phyloP scores from a whole-genome alignment of 1,284 basidiomycete genomes.

The Boletus mariae region DNA sequence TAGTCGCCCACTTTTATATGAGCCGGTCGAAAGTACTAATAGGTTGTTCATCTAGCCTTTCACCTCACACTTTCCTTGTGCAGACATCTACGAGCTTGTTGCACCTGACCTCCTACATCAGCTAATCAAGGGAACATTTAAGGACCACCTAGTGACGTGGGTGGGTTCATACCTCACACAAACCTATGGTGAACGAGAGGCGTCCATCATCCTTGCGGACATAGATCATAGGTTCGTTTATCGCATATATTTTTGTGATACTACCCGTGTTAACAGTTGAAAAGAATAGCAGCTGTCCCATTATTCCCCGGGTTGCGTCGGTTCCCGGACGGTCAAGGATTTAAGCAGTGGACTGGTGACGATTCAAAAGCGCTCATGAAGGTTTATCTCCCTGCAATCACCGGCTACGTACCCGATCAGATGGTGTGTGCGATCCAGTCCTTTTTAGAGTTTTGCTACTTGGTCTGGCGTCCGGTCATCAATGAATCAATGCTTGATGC shows the following conservation, averaged over 20 bases:
- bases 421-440: conserved; percentile 8
- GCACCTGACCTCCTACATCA: background rate
- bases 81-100: background rate
- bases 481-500: background rate
- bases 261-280: too few species aligned
- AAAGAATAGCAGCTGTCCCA: background rate
- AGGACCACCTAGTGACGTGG: background rate
- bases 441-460: conserved; percentile 14
- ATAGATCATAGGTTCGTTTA: background rate
- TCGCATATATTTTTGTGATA: too few species aligned
- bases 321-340: background rate
- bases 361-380: background rate
- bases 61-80: background rate
- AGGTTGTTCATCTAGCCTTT: background rate
- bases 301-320: background rate
- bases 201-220: background rate
- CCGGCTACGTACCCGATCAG: conserved; percentile 5
- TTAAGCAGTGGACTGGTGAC: background rate
- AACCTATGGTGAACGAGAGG: background rate
- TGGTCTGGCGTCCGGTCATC: background rate
- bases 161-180: background rate
- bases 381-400: conserved; percentile 15
- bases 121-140: background rate
- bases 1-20: too few species aligned
- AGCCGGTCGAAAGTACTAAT: too few species aligned